These are phyloP conservation scores for Gossypium bickii DNA, from an alignment of 345 rosid species.

Conservation along the genomic window DNA sequence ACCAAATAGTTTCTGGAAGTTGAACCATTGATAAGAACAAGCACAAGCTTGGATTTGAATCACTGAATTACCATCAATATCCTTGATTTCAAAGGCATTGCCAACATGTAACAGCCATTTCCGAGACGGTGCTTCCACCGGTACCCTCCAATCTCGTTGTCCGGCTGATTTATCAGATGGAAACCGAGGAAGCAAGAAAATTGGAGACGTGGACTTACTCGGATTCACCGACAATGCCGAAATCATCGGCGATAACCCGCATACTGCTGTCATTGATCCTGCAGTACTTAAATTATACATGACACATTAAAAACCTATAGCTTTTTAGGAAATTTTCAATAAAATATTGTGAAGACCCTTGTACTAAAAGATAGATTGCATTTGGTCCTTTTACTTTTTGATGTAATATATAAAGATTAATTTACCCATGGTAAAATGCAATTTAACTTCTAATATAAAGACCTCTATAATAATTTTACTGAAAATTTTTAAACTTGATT, in stretches of 20 bases:
- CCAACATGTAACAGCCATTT: constrained; percentile 75
- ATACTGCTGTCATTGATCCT: constrained; percentile 76
- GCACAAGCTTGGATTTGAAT: constrained; percentile 58
- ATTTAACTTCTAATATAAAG: too few relatives aligned
- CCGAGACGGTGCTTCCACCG: constrained; percentile 64
- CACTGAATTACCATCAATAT: constrained; percentile 38
- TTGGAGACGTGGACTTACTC: constrained; percentile 61
- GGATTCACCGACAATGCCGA: constrained; percentile 80
- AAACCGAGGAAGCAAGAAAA: constrained; percentile 78
- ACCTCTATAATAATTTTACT: too few relatives aligned
- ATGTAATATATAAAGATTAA: too few relatives aligned
- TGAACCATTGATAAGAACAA: constrained; percentile 87
- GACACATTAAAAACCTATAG: not conserved
- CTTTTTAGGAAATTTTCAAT: not conserved
- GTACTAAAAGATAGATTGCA: too few relatives aligned
- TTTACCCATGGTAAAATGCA: too few relatives aligned
- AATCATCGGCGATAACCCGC: constrained; percentile 85
- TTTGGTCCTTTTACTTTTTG: too few relatives aligned
- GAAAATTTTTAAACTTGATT: not conserved
- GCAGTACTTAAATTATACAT: constrained; percentile 30
- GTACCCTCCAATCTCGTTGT: constrained; percentile 69
- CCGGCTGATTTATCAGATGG: constrained; percentile 18
- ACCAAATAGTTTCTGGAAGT: constrained; percentile 80
- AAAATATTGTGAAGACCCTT: too few relatives aligned
- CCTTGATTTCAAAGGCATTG: constrained; percentile 57